These are phyloP conservation scores for Heterobasidion annosum DNA, from an alignment of 1,284 basidiomycete genomes.

Conservation along the genomic window DNA sequence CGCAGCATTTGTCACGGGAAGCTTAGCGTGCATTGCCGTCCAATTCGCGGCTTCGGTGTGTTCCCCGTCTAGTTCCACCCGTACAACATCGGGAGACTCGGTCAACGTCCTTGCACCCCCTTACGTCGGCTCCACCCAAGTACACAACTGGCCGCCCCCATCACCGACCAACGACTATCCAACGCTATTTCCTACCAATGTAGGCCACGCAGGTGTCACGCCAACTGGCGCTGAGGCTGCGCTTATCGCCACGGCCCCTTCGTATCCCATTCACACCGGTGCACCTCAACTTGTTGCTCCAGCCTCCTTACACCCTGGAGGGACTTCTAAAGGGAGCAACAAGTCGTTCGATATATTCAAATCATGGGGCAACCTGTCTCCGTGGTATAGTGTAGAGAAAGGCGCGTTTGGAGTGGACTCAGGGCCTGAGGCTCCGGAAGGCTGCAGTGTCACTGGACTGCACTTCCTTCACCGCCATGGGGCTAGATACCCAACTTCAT, in stretches of 20 bases:
- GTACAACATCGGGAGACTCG: slow-evolving; percentile 4
- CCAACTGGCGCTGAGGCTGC: slow-evolving; percentile 80
- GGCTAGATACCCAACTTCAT: slow-evolving; percentile 72
- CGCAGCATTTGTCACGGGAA: slow-evolving; percentile 34
- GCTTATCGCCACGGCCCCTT: slow-evolving; percentile 69
- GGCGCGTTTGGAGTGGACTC: slow-evolving; percentile 69
- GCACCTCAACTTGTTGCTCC: slow-evolving; percentile 58
- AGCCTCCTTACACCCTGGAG: slow-evolving; percentile 10
- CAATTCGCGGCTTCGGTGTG: slow-evolving; percentile 31
- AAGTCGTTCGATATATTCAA: slow-evolving; percentile 54
- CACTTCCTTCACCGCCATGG: slow-evolving; percentile 78
- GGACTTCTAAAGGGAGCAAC: slow-evolving; percentile 10
- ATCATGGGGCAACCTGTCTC: slow-evolving; percentile 78
- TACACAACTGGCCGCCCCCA: slow-evolving; percentile 62
- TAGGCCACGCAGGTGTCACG: slow-evolving; percentile 77
- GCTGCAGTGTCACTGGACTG: slow-evolving; percentile 62
- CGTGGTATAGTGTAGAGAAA: slow-evolving; percentile 73
- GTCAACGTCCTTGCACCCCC: slow-evolving; percentile 36
- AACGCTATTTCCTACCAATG: slow-evolving; percentile 61
- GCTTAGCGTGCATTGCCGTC: slow-evolving; percentile 29
- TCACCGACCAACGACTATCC: slow-evolving; percentile 63
- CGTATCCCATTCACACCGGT: slow-evolving; percentile 66
- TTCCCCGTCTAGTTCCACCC: slow-evolving; percentile 12
- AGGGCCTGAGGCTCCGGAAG: slow-evolving; percentile 57
- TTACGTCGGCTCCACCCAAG: slow-evolving; percentile 61